Evolutionary conservation across 257 asterid genomes (phyloP), one percentile per base, ranked within the genome.

Genomic region (Solanum commersonii): DNA sequence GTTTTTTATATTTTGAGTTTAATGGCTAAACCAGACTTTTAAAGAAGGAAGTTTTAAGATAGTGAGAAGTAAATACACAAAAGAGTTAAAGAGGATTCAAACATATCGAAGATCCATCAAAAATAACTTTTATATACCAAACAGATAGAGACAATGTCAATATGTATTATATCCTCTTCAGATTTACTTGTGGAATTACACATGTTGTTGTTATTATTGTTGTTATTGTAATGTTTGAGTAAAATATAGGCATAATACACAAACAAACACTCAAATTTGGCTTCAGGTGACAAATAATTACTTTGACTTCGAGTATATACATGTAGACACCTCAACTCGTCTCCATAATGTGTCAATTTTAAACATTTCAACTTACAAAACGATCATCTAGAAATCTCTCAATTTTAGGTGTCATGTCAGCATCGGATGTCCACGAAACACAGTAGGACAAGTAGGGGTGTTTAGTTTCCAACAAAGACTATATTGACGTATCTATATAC

Each of bases 161-260:
- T 1, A 0, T 63, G 25, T 0, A 23, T 63, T 2, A 0, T 63
- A 23, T 2, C 6, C 6, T 63, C 27, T 10, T 63, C 1, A 10
- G 3, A 63, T 8, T 20, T 56, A 56, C 11, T 56, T 56, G 11
- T 56, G 12, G 5, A 1, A 7, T 7, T 56, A 20, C 5, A 56
- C 0, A 5, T 49, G 7, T 56, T 59, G n/a, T 59, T 22, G 27
- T 59, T 16, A 23, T 52, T 49, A 15, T 56, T 59, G 68, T 59
- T 22, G 27, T 60, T 23, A 9, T 4, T 60, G 29, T 23, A 60
- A 23, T 60, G 70, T 60, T 23, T 60, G 29, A n/a, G 29, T 60
- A 10, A 60, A 60, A 2, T 60, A 9, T 23, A 60, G 13, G 14
- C 29, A 60, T 60, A 60, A 60, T 60, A 22, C 27, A 23, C 5